phyloP scores from a whole-genome alignment of 768 basidiomycete species.

The Chiua virens region DNA sequence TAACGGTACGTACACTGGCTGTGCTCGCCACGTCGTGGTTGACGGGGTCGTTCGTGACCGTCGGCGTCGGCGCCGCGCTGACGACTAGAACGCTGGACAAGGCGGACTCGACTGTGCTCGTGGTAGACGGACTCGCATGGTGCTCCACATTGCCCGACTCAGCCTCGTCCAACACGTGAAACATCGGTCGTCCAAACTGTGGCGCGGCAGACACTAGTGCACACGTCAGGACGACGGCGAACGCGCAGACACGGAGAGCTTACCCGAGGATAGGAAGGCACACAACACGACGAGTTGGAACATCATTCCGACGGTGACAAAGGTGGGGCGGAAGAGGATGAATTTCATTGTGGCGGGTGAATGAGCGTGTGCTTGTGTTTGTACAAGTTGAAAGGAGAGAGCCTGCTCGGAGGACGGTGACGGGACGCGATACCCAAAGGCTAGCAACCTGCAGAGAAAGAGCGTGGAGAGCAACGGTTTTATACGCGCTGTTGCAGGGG shows the following conservation, averaged over 20 bases:
- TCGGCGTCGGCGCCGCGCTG: too few species aligned
- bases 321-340: conserved; percentile 22
- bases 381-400: conserved; percentile 5
- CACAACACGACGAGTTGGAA: conserved; percentile 10
- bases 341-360: conserved; percentile 15
- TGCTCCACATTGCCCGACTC: too few species aligned
- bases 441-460: background rate
- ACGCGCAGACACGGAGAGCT: background rate
- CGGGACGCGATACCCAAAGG: background rate
- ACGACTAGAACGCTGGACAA: too few species aligned
- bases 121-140: too few species aligned
- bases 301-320: conserved; percentile 8
- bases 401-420: conserved; percentile 9
- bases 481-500: conserved; percentile 5
- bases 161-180: conserved; percentile 10
- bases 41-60: background rate
- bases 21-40: background rate
- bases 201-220: conserved; percentile 17
- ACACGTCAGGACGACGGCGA: background rate
- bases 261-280: conserved; percentile 14
- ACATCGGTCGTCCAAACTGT: conserved; percentile 18
- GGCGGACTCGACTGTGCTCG: too few species aligned
- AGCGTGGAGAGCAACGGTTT: background rate
- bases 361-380: background rate
- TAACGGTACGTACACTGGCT: background rate